A percentile compares a stretch with the other conserved stretches of the same genome.
Conservation (phyloP, 306 rosid species). For the Cicer chorassanicum region DNA sequence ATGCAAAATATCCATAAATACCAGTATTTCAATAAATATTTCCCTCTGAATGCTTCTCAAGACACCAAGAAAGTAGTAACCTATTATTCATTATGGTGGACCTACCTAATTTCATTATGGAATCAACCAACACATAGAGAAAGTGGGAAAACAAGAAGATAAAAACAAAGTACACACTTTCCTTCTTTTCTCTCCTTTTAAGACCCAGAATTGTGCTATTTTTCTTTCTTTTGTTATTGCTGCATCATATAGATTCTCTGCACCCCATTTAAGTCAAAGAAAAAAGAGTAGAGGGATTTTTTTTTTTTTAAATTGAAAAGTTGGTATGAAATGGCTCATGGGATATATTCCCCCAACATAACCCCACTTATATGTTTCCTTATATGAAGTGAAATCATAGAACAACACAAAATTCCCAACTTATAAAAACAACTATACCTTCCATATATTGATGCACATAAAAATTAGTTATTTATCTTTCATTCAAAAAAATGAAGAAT, state of each 20-base stretch:
- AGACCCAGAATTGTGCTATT: conserved; percentile 70
- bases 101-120: conserved; percentile 62
- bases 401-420: conserved; percentile 61
- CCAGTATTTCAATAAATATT: conserved; percentile 45
- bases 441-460: conserved; percentile 53
- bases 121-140: conserved; percentile 58
- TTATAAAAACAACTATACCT: conserved; percentile 64
- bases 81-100: conserved; percentile 72
- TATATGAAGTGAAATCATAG: conserved; percentile 91
- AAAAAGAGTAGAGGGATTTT: conserved; percentile 44
- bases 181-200: conserved; percentile 89
- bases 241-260: conserved; percentile 85
- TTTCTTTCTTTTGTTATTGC: conserved; percentile 68
- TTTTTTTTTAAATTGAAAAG: conserved; percentile 46
- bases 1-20: conserved; percentile 58
- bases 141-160: conserved; percentile 73
- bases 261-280: conserved; percentile 87
- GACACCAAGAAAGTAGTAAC: conserved; percentile 61
- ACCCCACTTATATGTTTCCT: conserved; percentile 92
- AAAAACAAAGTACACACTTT: conserved; percentile 96
- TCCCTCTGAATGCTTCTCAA: conserved; percentile 46
- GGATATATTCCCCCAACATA: conserved; percentile 95
- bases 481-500: conserved; percentile 54
- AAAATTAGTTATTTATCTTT: too few species aligned
- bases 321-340: conserved; percentile 72